These are phyloP conservation scores for Coemansia sp. DNA, from an alignment of 192 early-diverging fungal species.

Conservation along the genomic window DNA sequence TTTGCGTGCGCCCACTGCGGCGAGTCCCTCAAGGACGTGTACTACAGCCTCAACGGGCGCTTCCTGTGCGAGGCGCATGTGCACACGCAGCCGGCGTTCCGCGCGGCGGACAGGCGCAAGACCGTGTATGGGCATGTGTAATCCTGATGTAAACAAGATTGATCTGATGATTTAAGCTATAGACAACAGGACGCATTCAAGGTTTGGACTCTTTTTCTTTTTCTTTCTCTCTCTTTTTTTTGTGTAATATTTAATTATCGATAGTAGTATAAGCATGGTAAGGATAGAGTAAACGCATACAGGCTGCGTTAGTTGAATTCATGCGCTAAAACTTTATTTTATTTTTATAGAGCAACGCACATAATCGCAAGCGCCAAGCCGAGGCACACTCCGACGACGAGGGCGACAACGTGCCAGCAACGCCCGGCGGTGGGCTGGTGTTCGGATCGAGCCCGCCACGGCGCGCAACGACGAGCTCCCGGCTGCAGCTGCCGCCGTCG, in stretches of 20 bases:
- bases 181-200: not conserved
- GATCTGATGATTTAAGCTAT: not conserved
- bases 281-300: not conserved
- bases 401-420: constrained; percentile 30
- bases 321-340: not conserved
- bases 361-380: constrained; percentile 44
- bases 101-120: constrained; percentile 36
- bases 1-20: constrained; percentile 67
- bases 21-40: constrained; percentile 52
- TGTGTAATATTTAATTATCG: not conserved
- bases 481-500: constrained; percentile 37
- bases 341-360: constrained; percentile 17
- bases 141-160: not conserved
- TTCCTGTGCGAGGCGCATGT: constrained; percentile 53
- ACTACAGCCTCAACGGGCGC: constrained; percentile 43
- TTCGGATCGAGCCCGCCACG: constrained; percentile 48
- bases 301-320: not conserved
- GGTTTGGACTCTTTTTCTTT: not conserved
- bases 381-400: constrained; percentile 37
- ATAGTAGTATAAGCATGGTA: not conserved
- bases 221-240: not conserved
- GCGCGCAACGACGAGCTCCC: constrained; percentile 20
- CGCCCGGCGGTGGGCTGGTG: constrained; percentile 49
- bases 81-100: constrained; percentile 28
- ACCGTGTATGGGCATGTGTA: constrained; percentile 44